Base-by-base conservation (phyloP, 2,329 filamentous ascomycete genomes). In the Mycosphaerella arachidis region DNA sequence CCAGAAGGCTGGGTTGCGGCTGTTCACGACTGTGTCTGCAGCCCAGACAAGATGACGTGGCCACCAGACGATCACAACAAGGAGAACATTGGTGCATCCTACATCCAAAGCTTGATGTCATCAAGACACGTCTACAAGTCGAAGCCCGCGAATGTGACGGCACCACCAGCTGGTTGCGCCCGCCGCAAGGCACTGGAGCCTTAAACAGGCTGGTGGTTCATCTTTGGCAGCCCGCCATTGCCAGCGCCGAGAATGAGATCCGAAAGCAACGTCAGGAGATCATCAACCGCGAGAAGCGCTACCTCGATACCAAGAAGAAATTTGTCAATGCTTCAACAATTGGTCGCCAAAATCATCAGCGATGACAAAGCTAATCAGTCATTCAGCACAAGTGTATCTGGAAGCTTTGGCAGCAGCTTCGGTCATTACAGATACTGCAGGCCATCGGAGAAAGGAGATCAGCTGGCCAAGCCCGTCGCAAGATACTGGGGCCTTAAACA, bases 1-100 rank as follows among this genome's bases (percentile, higher is more conserved):
- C 76, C 77, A 1, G 10, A 29, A 20, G 30, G 4, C 59, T 78
- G 67, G 73, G 73, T 81, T 31, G 78, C 74, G 51, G 79, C 80
- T 9, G 80, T 76, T 24, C 80, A 82, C 63, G 75, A 77, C 24
- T 82, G 80, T 62, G 76, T 81, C 20, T 82, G 81, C 67, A 82
- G 81, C 62, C 74, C 78, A 18, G 78, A 82, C 63, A 63, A 72
- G 46, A 78, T 80, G 58, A 59, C 72, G 24, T 82, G 79, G 79
- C 80, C 80, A 0, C 78, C 78, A 0, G 50, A 66, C n/a, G 72
- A 76, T 53, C 82, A 79, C 80, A 71, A 61, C 2, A 71, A 69
- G 6, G 68, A 75, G 33, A 82, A 82, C 59, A 24, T 24, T 24
- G 24, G 24, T 24, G 24, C 24, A 24, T 24, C 24, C 24, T 24